Percentiles rank a stretch among this genome's conserved stretches.
These are phyloP conservation scores for Lasiosphaeriaceae sp. DNA, from an alignment of 495 filamentous ascomycete species.

Conservation along the genomic window DNA sequence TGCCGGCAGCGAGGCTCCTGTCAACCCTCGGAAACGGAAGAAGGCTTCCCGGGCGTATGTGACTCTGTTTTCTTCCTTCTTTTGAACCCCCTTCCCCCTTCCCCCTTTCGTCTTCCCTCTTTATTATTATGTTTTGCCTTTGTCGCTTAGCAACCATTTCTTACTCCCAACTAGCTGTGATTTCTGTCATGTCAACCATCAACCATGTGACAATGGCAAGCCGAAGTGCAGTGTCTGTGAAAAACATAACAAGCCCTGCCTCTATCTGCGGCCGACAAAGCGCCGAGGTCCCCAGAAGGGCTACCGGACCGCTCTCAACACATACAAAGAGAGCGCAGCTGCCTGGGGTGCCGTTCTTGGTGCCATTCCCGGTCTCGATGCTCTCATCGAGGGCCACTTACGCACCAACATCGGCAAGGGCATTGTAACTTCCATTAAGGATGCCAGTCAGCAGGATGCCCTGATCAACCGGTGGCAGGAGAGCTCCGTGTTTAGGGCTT, in stretches of 20 bases:
- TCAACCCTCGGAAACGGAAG: conserved; percentile 35
- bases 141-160: conserved; percentile 3
- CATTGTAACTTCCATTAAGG: conserved; percentile 29
- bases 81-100: neutral
- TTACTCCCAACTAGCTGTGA: conserved; percentile 24
- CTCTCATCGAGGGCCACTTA: conserved; percentile 33
- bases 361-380: conserved; percentile 33
- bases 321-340: conserved; percentile 36
- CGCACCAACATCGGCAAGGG: conserved; percentile 21
- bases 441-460: conserved; percentile 30
- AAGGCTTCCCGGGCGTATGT: conserved; percentile 37
- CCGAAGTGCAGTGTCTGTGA: conserved; percentile 33
- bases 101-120: neutral
- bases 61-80: neutral
- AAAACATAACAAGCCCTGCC: conserved; percentile 35
- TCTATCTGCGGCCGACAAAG: conserved; percentile 35
- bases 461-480: conserved; percentile 32
- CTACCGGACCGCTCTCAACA: conserved; percentile 37
- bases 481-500: conserved; percentile 30
- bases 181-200: conserved; percentile 38
- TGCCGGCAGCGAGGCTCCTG: conserved; percentile 26
- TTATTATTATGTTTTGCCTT: neutral
- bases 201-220: conserved; percentile 37
- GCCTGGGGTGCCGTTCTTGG: conserved; percentile 35
- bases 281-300: conserved; percentile 36